Conservation (phyloP, 208 protist genomes). For the Naegleria fowleri region DNA sequence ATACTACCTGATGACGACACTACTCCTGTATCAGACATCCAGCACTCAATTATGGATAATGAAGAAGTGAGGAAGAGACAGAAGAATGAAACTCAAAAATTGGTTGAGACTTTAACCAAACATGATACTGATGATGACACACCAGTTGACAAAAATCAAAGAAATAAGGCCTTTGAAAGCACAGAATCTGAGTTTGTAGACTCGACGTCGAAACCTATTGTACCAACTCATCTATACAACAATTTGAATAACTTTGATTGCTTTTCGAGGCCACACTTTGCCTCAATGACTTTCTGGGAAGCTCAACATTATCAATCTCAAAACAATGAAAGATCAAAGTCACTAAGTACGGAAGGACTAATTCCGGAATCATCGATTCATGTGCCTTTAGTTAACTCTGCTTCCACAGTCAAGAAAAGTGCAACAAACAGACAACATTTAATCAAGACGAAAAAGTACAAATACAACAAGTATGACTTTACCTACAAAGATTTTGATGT, state of each 20-base stretch:
- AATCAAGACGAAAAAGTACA: background rate
- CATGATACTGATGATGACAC: background rate
- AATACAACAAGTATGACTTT: background rate
- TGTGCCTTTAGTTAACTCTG: background rate
- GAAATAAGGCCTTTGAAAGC: background rate
- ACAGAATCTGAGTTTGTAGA: background rate
- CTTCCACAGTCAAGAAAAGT: background rate
- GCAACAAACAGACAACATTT: background rate
- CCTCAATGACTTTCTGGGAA: background rate
- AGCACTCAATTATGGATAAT: background rate
- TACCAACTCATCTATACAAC: background rate
- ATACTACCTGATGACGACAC: background rate
- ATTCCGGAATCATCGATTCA: background rate
- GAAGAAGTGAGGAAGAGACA: background rate
- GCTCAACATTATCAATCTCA: background rate
- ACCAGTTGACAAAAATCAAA: background rate
- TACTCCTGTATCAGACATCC: background rate
- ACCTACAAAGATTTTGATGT: conserved; percentile 24
- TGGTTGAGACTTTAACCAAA: background rate
- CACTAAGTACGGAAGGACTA: background rate
- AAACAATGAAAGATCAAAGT: no score
- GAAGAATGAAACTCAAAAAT: conserved; percentile 8
- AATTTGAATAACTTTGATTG: conserved; percentile 22
- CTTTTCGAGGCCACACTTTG: background rate
- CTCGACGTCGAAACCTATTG: background rate